Base-by-base conservation (phyloP, 164 flowering plant genomes). In the Vitis rotundifolia region DNA sequence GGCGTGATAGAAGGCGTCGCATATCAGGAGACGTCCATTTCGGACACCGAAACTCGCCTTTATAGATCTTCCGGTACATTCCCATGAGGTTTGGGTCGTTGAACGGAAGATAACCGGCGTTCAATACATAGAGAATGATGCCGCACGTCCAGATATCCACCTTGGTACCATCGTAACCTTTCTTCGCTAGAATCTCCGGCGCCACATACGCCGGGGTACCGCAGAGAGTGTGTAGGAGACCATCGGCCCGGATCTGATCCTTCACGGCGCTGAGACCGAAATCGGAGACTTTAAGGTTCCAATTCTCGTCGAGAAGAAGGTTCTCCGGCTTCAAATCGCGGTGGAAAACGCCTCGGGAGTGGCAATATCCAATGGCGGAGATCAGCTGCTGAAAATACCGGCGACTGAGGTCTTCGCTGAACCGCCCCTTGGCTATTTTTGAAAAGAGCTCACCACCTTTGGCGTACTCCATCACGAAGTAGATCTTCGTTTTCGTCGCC, bases 131-230 rank as follows among this genome's bases (percentile, higher is more conserved):
- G 14, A 91, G 71, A 10, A 89, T 77, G 74, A 90, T 48, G 48
- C 95, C 92, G 76, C 91, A 90, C 0, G 95, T 87, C 95, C 95
- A 90, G 1, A 89, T 51, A 31, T 90, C 94, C 3, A 82, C 82
- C 70, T 83, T 85, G 0, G 88, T 85, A 0, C 91, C 91, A 29
- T 83, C 84, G 76, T 90, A 90, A 19, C 94, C 92, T 67, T 83
- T 86, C 78, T 83, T 83, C 8, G 82, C 79, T 8, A 88, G 77
- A 18, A 90, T 79, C 76, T 90, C 94, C 18, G 94, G 94, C 0
- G 94, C 91, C 48, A 87, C 88, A 70, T 87, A 89, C 0, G 91
- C 91, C 2, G 94, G 94, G 1, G 92, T 89, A 0, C 94, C 91
- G 78, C 96, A 91, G 1, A 86, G 69, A 1, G 96, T 91, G 74